Evolutionary conservation across 2,329 filamentous ascomycete species (phyloP).

Genomic region (Verticillium nubilum): DNA sequence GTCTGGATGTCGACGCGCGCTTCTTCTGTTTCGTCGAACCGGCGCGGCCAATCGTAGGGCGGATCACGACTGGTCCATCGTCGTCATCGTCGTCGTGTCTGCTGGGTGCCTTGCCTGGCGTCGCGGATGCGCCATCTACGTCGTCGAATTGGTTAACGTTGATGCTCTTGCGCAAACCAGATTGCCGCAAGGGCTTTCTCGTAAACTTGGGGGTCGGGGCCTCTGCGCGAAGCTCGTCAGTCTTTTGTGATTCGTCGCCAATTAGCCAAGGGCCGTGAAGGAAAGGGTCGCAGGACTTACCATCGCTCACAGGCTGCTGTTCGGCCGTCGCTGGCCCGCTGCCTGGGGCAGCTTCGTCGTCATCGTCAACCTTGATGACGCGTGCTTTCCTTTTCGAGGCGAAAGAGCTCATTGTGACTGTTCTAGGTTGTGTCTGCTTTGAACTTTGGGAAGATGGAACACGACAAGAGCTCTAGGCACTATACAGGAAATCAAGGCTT

Average conservation of each 20-base stretch:
- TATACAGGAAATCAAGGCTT: slow-evolving; percentile 9
- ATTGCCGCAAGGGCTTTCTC: slow-evolving; percentile 52
- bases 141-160: slow-evolving; percentile 31
- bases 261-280: slow-evolving; percentile 18
- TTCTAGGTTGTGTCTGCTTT: background rate
- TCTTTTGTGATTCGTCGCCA: slow-evolving; percentile 5
- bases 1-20: slow-evolving; percentile 56
- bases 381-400: slow-evolving; percentile 63
- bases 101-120: slow-evolving; percentile 15
- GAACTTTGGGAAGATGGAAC: background rate
- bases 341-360: slow-evolving; percentile 42
- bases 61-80: slow-evolving; percentile 41
- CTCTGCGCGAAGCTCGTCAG: slow-evolving; percentile 8
- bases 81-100: slow-evolving; percentile 34
- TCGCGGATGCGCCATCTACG: slow-evolving; percentile 11
- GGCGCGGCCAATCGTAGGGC: slow-evolving; percentile 40
- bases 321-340: slow-evolving; percentile 9
- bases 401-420: slow-evolving; percentile 46
- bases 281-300: slow-evolving; percentile 24
- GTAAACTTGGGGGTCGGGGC: slow-evolving; percentile 13
- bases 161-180: slow-evolving; percentile 51
- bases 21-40: slow-evolving; percentile 59
- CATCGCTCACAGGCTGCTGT: slow-evolving; percentile 24
- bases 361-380: slow-evolving; percentile 67
- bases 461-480: background rate